Evolutionary conservation across 2,329 filamentous ascomycete genomes (phyloP), one percentile per base, ranked within the genome.

Genomic region (Moelleriella libera): DNA sequence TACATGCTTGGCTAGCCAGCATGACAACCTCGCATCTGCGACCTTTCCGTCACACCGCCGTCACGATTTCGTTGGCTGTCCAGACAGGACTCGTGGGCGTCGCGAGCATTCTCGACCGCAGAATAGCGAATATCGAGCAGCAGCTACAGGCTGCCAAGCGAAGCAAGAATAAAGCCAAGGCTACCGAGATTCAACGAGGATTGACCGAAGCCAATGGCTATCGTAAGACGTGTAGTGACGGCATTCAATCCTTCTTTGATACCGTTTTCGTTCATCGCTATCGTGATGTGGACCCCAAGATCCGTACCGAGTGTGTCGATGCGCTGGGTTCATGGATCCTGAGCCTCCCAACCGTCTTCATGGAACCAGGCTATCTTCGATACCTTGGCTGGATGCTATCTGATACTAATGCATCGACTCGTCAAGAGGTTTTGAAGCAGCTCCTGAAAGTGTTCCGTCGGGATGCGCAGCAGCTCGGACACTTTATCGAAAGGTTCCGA

Each of bases 381-480:
- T 98, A 98, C 58, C 72, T 98, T 5, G 92, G 92, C 46, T 98
- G 92, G 92, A 82, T 95, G 59, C 73, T 98, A 31, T 95, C 89
- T 5, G 92, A 98, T 60, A 75, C 81, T 4, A 75, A 82, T 50
- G 72, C 82, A 1, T 68, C 80, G 7, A 89, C 87, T 28, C 79
- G 92, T 47, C 75, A 83, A n/a, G 88, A 95, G 62, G 88, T 94
- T 2, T 67, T 98, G 41, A 86, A 82, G 57, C 88, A 97, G 62
- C 72, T 98, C 11, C 74, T 78, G 28, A 81, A 78, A 49, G 74
- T 98, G 5, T 90, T 94, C 65, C 83, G 81, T 57, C 81, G 86
- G 49, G 82, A 86, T 53, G 80, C 88, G 47, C 88, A 88, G 60
- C 78, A 94, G 53, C 70, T 98, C 46, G 85, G 88, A 49, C 86